Base-by-base conservation (phyloP, 805 yeast genomes). In the Maudiozyma bulderi region DNA sequence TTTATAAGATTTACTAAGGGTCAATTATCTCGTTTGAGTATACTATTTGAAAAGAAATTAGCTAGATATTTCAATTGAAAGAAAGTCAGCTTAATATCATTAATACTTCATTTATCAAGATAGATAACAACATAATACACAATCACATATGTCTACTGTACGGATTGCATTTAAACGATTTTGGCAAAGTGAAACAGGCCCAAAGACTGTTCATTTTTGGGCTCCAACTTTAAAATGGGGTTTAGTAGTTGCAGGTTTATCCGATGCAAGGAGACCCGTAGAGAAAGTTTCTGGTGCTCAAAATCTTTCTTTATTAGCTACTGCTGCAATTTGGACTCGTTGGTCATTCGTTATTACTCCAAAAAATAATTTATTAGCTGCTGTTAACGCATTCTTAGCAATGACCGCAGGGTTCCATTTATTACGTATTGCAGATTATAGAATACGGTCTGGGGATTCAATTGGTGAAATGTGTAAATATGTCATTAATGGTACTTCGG, bases 261-360 rank as follows among this genome's bases (percentile, higher is more conserved):
- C 78, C 61, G 99, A 93, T 68, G 71, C 84, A 53, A 76, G 78
- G 54, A 83, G 98, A 72, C 98, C 99, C 1, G 96, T 89, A 40
- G 98, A 93, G 63, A 82, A 84, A 59, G 76, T 93, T 45, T 83
- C 95, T 35, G 97, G 97, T 52, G 84, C 96, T 28, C 72, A 68
- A 50, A 68, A 62, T 46, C 52, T 63, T 51, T 95, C 99, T 1
- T 75, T 93, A 50, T 76, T 86, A 58, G 89, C 90, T 44, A 93
- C 99, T 1, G 98, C 97, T 48, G 80, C 81, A 49, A 90, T 93
- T 60, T 93, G 99, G 99, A 93, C 99, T 34, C 81, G 99, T 68
- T 93, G 99, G 99, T 89, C 96, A 13, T 78, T 90, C 68, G 93
- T 90, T 53, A 91, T 93, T 63, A 80, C 74, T 56, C 99, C 99